These are phyloP conservation scores for Yarrowia bubula DNA, from an alignment of 805 yeast genomes.

Conservation along the genomic window DNA sequence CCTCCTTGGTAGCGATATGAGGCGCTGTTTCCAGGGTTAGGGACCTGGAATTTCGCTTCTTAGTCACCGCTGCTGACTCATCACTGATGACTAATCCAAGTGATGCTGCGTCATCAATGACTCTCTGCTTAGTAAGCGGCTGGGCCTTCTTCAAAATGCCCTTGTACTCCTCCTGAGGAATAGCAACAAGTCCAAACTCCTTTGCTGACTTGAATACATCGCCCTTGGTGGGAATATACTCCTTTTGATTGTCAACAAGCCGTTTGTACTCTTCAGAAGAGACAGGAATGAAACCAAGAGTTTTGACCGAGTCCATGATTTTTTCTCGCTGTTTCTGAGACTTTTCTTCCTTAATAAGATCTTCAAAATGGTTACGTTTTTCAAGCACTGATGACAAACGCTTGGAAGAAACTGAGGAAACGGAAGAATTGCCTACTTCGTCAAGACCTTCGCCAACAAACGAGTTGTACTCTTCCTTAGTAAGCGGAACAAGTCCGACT, in stretches of 20 bases:
- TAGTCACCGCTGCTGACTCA: neutral
- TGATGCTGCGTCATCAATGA: slow-evolving; percentile 36
- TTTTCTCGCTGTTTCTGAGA: slow-evolving; percentile 32
- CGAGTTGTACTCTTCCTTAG: slow-evolving; percentile 27
- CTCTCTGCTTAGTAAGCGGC: slow-evolving; percentile 32
- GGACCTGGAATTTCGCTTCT: neutral
- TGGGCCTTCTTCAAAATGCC: slow-evolving; percentile 36
- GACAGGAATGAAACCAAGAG: slow-evolving; percentile 40
- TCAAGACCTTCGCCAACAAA: slow-evolving; percentile 1
- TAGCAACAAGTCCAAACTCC: slow-evolving; percentile 45
- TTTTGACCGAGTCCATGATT: slow-evolving; percentile 36
- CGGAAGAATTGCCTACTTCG: slow-evolving; percentile 24
- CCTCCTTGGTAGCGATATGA: slow-evolving; percentile 30
- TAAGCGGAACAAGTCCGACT: slow-evolving; percentile 21
- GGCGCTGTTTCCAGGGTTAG: neutral
- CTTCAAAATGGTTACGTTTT: slow-evolving; percentile 38
- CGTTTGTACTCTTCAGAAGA: slow-evolving; percentile 40
- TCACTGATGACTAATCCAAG: slow-evolving; percentile 29
- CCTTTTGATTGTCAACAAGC: slow-evolving; percentile 37
- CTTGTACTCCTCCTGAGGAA: slow-evolving; percentile 48
- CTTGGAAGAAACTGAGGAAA: slow-evolving; percentile 6
- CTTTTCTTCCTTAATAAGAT: slow-evolving; percentile 33
- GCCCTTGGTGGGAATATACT: slow-evolving; percentile 39
- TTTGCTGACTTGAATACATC: slow-evolving; percentile 43
- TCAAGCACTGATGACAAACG: slow-evolving; percentile 35